Evolutionary conservation across 768 basidiomycete species (phyloP), one percentile per base, ranked within the genome.

Genomic region (Grammothele lineata): DNA sequence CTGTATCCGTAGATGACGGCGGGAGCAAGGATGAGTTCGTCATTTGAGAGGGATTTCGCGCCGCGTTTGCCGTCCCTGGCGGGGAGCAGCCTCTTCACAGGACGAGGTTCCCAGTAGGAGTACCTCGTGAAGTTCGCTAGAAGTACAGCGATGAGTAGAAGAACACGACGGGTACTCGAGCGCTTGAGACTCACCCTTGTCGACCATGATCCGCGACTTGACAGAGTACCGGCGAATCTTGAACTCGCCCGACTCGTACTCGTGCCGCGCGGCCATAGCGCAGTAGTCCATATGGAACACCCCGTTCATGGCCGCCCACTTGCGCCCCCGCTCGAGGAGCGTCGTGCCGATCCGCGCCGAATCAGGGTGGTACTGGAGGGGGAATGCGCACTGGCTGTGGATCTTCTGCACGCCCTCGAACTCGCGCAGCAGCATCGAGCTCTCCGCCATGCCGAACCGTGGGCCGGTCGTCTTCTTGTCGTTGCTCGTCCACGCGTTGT

Each of bases 1-100:
- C 79, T 81, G 60, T 83, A 85, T 0, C 81, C 81, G 44, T 77
- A 77, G 2, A 83, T 71, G 21, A 77, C 65, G 0, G 77, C 71
- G 0, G 81, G 70, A 0, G 80, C 67, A 5, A 85, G 60, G 24
- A 82, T 63, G 17, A 81, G 61, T 21, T 81, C 75, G 23, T 77
- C 75, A 1, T 78, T 75, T 0, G 44, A 48, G 15, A 57, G 37
- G 9, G 24, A 7, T 19, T 47, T 38, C 12, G 37, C 44, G 14
- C 46, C 51, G 6, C 23, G 14, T 12, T 30, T 30, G 27, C 27
- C 27, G 39, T 12, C 17, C 12, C 76, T 6, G 17, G 19, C 12
- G 0, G 40, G 22, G 8, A 33, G 12, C 17, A 23, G 6, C 5
- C 15, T 3, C 17, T 26, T 12, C 7, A 22, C 18, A 21, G 18